Conservation (phyloP, 2,329 filamentous ascomycete genomes). For the Paecilomyces fulvus region DNA sequence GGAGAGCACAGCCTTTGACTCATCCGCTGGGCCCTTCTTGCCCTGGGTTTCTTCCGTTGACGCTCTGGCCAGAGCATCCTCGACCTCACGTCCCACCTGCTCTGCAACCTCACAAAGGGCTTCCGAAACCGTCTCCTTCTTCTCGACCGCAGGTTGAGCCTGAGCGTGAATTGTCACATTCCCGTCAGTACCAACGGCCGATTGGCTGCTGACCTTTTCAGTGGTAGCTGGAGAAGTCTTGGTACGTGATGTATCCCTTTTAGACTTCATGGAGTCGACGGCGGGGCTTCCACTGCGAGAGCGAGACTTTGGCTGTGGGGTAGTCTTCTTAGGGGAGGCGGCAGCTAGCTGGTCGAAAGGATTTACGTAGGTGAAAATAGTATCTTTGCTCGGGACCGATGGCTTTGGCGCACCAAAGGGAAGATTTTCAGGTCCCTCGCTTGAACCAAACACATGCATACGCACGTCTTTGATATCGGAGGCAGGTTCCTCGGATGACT, state of each 20-base stretch:
- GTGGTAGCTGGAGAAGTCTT: not conserved
- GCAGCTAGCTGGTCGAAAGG: slow-evolving; percentile 63
- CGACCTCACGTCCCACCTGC: slow-evolving; percentile 52
- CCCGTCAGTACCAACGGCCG: slow-evolving; percentile 6
- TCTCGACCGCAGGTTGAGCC: slow-evolving; percentile 27
- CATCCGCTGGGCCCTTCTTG: slow-evolving; percentile 24
- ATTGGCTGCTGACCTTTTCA: not conserved
- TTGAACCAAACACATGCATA: slow-evolving; percentile 22
- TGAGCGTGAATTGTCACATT: not conserved
- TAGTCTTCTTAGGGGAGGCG: slow-evolving; percentile 54
- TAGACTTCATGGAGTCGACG: slow-evolving; percentile 17
- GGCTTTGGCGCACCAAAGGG: slow-evolving; percentile 33
- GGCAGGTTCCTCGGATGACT: slow-evolving; percentile 8
- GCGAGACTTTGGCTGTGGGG: slow-evolving; percentile 37
- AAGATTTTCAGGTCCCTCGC: slow-evolving; percentile 14
- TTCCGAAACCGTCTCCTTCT: slow-evolving; percentile 61
- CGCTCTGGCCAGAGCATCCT: slow-evolving; percentile 55
- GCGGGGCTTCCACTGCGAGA: slow-evolving; percentile 33
- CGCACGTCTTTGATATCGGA: slow-evolving; percentile 24
- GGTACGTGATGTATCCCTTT: slow-evolving; percentile 13
- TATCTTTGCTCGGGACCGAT: slow-evolving; percentile 27
- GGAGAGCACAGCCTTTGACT: slow-evolving; percentile 27
- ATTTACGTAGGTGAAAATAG: slow-evolving; percentile 62
- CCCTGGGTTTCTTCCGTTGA: slow-evolving; percentile 43
- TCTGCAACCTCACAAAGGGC: slow-evolving; percentile 59